A percentile compares a stretch with the other conserved stretches of the same genome.
These are phyloP conservation scores for Apiospora sp. DNA, from an alignment of 2,329 filamentous ascomycete species.

Conservation along the genomic window DNA sequence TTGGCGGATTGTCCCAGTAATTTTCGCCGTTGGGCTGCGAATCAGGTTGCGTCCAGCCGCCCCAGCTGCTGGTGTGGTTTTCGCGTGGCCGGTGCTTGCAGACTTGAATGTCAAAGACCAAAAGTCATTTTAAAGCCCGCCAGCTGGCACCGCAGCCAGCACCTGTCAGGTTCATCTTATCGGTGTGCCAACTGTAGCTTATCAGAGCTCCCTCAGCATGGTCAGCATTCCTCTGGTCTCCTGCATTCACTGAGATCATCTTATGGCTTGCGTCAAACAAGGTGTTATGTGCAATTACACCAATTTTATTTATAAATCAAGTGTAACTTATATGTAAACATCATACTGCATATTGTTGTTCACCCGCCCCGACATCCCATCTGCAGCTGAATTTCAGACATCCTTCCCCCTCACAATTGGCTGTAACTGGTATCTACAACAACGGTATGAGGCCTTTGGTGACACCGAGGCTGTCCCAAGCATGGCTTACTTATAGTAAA, in stretches of 20 bases:
- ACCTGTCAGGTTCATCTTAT: not conserved
- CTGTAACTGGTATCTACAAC: not conserved
- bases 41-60: conserved; percentile 11
- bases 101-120: not conserved
- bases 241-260: not conserved
- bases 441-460: not conserved
- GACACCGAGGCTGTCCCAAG: not conserved
- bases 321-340: not conserved
- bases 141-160: not conserved
- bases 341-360: not conserved
- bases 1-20: conserved; percentile 21
- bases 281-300: not conserved
- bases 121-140: not conserved
- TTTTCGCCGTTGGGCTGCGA: conserved; percentile 22
- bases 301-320: not conserved
- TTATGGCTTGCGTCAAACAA: not conserved
- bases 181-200: not conserved
- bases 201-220: not conserved
- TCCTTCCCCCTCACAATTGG: not conserved
- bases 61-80: conserved; percentile 13
- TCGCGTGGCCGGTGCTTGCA: conserved; percentile 19
- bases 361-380: no score
- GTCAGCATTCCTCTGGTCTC: not conserved
- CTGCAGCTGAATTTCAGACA: not conserved
- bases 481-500: not conserved